phyloP scores from a whole-genome alignment of 768 basidiomycete genomes.

The Boletus vermiculosoides region DNA sequence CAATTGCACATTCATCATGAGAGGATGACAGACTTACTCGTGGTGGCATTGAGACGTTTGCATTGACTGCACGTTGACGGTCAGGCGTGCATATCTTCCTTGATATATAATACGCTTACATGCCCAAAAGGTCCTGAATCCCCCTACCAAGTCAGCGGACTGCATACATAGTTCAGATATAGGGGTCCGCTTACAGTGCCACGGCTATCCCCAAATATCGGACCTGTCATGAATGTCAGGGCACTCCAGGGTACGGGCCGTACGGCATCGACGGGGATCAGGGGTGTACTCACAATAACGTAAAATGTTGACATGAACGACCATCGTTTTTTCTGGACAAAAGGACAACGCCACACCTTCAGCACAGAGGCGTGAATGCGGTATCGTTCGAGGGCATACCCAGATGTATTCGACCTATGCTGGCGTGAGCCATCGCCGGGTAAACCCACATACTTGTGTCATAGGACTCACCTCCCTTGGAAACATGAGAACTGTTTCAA shows the following conservation, averaged over 20 bases:
- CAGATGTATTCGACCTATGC: conserved; percentile 19
- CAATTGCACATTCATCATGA: neutral
- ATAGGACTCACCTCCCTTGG: conserved; percentile 16
- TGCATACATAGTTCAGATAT: neutral
- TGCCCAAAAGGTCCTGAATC: conserved; percentile 13
- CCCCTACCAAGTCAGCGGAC: neutral
- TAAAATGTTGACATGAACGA: conserved; percentile 18
- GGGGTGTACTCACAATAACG: conserved; percentile 10
- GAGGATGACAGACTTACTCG: neutral
- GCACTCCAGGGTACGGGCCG: neutral
- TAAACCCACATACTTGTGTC: neutral
- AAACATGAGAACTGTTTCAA: conserved; percentile 18
- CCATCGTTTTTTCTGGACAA: conserved; percentile 8
- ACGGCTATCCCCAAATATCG: conserved; percentile 19
- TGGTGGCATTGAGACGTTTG: conserved; percentile 18
- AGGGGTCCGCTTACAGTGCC: conserved; percentile 10
- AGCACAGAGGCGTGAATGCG: neutral
- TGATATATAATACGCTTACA: conserved; percentile 2
- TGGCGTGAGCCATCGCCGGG: neutral
- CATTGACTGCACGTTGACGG: conserved; percentile 9
- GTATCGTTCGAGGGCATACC: conserved; percentile 9
- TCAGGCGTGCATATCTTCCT: neutral
- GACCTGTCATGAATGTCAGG: conserved; percentile 1
- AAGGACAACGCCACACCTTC: neutral
- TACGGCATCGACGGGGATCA: neutral